Conservation (phyloP, 2,329 filamentous ascomycete genomes). For the Dendryphion nanum region DNA sequence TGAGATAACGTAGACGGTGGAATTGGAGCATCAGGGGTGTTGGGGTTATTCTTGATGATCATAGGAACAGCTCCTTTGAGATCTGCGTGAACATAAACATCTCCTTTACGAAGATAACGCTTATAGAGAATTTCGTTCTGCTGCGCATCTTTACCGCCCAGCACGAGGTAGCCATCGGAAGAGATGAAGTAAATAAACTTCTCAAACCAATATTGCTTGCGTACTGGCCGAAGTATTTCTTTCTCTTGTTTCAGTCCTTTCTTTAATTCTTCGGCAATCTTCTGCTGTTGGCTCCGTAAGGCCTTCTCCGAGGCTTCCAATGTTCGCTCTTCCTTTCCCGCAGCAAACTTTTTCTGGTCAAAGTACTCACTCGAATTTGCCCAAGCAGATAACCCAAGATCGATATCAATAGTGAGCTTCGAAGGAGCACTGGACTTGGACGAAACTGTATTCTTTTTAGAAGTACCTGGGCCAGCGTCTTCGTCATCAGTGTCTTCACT, state of each 20-base stretch:
- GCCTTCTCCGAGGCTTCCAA: conserved; percentile 76
- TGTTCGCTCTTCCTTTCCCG: conserved; percentile 84
- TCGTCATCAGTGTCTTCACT: conserved; percentile 62
- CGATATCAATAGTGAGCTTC: conserved; percentile 74
- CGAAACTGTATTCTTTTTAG: conserved; percentile 46
- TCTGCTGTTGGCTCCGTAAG: conserved; percentile 84
- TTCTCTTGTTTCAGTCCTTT: conserved; percentile 91
- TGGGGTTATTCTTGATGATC: conserved; percentile 83
- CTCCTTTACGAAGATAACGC: conserved; percentile 80
- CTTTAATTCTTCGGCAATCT: conserved; percentile 81
- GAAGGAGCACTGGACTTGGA: conserved; percentile 36
- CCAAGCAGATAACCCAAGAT: conserved; percentile 79
- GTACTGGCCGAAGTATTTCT: conserved; percentile 75
- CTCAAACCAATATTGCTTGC: conserved; percentile 90
- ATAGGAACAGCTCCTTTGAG: conserved; percentile 80
- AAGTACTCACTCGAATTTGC: conserved; percentile 91
- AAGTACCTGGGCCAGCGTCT: conserved; percentile 44
- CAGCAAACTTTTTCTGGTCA: conserved; percentile 80
- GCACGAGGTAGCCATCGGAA: conserved; percentile 88
- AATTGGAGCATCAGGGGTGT: conserved; percentile 77
- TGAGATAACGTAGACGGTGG: conserved; percentile 89
- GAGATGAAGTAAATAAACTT: conserved; percentile 97
- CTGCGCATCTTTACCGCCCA: conserved; percentile 82
- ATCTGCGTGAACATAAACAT: conserved; percentile 90
- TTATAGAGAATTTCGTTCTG: conserved; percentile 94